Conservation (phyloP, 331 rosid species). For the Acacia pycnantha region DNA sequence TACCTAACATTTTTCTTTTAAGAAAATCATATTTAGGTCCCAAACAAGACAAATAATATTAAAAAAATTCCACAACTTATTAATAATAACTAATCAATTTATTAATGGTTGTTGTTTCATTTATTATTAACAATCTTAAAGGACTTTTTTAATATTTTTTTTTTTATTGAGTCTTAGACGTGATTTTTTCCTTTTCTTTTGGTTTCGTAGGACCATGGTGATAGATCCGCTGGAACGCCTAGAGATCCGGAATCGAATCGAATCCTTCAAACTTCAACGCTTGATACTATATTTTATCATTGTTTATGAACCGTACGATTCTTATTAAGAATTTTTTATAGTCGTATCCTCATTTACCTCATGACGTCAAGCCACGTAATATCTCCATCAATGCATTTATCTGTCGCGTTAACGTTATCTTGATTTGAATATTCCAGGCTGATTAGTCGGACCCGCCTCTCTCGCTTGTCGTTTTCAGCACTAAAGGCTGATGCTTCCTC, state of each 20-base stretch:
- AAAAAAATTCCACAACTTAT: no score
- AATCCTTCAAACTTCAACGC: not conserved
- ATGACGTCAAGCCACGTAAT: not conserved
- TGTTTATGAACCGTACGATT: not conserved
- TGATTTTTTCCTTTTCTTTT: no score
- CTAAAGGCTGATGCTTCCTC: not conserved
- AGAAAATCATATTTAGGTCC: no score
- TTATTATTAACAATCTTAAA: no score
- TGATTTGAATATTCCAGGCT: not conserved
- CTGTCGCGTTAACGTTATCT: not conserved
- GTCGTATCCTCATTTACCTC: not conserved
- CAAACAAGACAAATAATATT: no score
- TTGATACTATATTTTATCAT: not conserved
- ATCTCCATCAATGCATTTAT: not conserved
- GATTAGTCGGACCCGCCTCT: not conserved
- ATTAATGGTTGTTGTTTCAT: no score
- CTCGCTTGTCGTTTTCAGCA: not conserved
- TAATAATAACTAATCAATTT: no score
- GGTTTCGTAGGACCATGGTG: no score
- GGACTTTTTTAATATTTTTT: no score
- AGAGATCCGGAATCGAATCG: not conserved
- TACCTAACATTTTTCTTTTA: no score
- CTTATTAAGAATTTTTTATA: not conserved
- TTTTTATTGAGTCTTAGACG: no score
- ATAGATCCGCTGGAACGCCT: not conserved